Evolutionary conservation across 2,329 filamentous ascomycete genomes (phyloP).

Genomic region (Neonectria coccinea): DNA sequence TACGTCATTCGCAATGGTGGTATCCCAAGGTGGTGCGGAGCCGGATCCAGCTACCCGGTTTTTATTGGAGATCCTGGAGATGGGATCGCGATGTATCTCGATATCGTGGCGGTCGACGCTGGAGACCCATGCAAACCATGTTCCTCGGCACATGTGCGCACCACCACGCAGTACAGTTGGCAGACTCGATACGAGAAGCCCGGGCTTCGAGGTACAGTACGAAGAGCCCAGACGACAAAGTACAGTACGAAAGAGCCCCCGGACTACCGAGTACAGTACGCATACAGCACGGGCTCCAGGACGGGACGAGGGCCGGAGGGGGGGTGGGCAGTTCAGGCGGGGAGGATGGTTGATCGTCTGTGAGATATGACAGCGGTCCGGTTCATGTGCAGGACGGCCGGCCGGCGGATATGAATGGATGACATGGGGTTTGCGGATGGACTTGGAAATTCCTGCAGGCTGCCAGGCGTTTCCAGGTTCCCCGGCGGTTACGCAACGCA

Average conservation of each 20-base stretch:
- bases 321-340: neutral
- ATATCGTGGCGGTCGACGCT: conserved; percentile 39
- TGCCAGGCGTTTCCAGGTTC: conserved; percentile 18
- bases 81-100: conserved; percentile 43
- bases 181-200: too few relatives aligned
- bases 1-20: conserved; percentile 4
- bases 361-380: conserved; percentile 12
- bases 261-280: neutral
- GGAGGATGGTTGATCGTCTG: neutral
- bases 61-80: conserved; percentile 23
- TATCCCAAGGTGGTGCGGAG: conserved; percentile 11
- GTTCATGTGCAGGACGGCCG: neutral
- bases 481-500: conserved; percentile 17
- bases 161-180: too few relatives aligned
- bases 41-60: conserved; percentile 27
- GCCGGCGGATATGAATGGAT: neutral
- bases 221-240: too few relatives aligned
- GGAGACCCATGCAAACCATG: conserved; percentile 10
- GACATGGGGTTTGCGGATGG: conserved; percentile 4
- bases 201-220: too few relatives aligned
- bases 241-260: too few relatives aligned
- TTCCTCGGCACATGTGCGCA: too few relatives aligned
- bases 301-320: neutral
- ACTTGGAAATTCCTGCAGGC: neutral
- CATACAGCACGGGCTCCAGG: neutral